Conservation (phyloP, 2,329 filamentous ascomycete genomes). For the Penicillium sp. region DNA sequence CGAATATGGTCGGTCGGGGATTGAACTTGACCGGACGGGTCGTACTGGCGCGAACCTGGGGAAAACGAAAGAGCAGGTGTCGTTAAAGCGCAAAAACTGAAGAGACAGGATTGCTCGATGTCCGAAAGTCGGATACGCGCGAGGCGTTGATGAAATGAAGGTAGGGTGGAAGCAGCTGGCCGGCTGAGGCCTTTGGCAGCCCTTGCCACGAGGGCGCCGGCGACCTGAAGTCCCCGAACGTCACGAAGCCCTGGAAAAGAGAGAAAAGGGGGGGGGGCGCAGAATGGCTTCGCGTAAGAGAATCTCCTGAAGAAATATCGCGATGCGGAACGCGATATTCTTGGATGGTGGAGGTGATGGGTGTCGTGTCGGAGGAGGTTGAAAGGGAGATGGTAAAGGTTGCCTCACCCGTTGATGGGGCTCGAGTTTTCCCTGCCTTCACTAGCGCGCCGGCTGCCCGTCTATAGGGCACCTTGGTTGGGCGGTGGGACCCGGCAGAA, state of each 20-base stretch:
- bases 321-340: slow-evolving; percentile 49
- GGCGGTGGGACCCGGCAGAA: slow-evolving; percentile 12
- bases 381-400: slow-evolving; percentile 48
- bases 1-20: slow-evolving; percentile 12
- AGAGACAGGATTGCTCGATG: slow-evolving; percentile 17
- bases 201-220: slow-evolving; percentile 54
- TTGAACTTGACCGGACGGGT: slow-evolving; percentile 15
- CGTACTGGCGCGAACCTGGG: slow-evolving; percentile 15
- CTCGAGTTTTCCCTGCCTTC: slow-evolving; percentile 42
- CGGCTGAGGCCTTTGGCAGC: slow-evolving; percentile 51
- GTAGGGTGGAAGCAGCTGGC: slow-evolving; percentile 41
- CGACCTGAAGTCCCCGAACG: slow-evolving; percentile 42
- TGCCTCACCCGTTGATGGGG: slow-evolving; percentile 44
- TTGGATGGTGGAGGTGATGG: slow-evolving; percentile 32
- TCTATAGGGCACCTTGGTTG: slow-evolving; percentile 13
- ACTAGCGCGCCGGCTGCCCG: slow-evolving; percentile 32
- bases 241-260: slow-evolving; percentile 38
- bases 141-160: slow-evolving; percentile 38
- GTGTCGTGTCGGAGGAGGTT: slow-evolving; percentile 41
- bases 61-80: slow-evolving; percentile 19
- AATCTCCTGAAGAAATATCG: slow-evolving; percentile 40
- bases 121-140: slow-evolving; percentile 18
- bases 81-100: slow-evolving; percentile 23
- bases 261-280: slow-evolving; percentile 30
- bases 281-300: slow-evolving; percentile 31